These are phyloP conservation scores for Cryoendolithus antarcticus DNA, from an alignment of 2,329 filamentous ascomycete species.

Conservation along the genomic window DNA sequence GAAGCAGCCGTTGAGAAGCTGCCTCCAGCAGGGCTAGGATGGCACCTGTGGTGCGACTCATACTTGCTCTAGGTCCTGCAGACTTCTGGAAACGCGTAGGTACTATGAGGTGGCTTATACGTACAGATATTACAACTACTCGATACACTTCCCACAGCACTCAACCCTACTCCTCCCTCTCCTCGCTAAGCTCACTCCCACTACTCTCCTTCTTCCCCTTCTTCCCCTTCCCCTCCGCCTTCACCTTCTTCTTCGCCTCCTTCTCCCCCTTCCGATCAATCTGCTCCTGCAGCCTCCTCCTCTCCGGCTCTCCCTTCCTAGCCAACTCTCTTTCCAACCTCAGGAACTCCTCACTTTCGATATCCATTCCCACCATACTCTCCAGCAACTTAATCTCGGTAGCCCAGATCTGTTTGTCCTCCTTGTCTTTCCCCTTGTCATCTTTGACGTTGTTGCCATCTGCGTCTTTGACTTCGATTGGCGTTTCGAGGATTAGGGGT, in stretches of 20 bases:
- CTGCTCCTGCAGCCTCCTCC: slow-evolving; percentile 64
- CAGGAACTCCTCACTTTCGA: slow-evolving; percentile 60
- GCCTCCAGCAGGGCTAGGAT: too few relatives aligned
- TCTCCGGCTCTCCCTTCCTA: slow-evolving; percentile 55
- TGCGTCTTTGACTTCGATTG: slow-evolving; percentile 59
- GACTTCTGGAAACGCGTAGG: too few relatives aligned
- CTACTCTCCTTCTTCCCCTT: slow-evolving; percentile 9
- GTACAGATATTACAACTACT: too few relatives aligned
- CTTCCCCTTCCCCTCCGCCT: slow-evolving; percentile 26
- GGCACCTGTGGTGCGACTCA: too few relatives aligned
- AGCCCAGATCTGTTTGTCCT: slow-evolving; percentile 80
- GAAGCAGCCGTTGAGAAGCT: too few relatives aligned
- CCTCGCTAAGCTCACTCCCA: slow-evolving; percentile 24
- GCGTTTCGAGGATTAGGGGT: slow-evolving; percentile 94
- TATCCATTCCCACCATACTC: slow-evolving; percentile 71
- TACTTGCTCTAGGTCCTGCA: too few relatives aligned
- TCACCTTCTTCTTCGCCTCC: slow-evolving; percentile 34
- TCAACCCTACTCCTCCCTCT: slow-evolving; percentile 4
- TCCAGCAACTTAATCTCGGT: slow-evolving; percentile 92
- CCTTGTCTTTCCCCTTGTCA: slow-evolving; percentile 39
- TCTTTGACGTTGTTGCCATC: slow-evolving; percentile 43
- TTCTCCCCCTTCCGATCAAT: slow-evolving; percentile 62
- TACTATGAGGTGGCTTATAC: too few relatives aligned
- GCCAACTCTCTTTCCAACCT: slow-evolving; percentile 53
- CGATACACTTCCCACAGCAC: too few relatives aligned